Evolutionary conservation across 331 rosid genomes (phyloP).

Genomic region (Dryas integrifolia): DNA sequence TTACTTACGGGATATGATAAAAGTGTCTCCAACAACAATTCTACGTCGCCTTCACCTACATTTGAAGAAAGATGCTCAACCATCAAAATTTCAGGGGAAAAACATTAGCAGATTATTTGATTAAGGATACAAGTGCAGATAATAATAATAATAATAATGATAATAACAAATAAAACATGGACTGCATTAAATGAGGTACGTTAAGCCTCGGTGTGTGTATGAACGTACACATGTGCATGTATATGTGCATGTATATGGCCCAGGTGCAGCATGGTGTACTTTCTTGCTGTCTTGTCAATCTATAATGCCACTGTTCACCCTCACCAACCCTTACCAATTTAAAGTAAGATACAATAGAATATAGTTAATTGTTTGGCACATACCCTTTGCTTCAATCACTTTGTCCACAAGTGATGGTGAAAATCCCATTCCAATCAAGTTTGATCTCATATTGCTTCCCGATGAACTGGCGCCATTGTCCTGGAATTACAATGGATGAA

Average conservation of each 20-base stretch:
- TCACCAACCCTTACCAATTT: background rate
- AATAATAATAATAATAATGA: background rate
- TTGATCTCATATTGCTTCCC: slow-evolving; percentile 51
- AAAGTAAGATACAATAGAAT: slow-evolving; percentile 4
- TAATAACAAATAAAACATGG: background rate
- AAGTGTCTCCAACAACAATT: slow-evolving; percentile 69
- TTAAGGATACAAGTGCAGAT: slow-evolving; percentile 3
- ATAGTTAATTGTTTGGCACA: slow-evolving; percentile 19
- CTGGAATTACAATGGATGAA: slow-evolving; percentile 37
- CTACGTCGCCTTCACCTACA: slow-evolving; percentile 75
- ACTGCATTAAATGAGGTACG: background rate
- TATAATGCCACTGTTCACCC: background rate
- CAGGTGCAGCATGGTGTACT: background rate
- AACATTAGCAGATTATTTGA: slow-evolving; percentile 7
- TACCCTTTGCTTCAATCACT: slow-evolving; percentile 86
- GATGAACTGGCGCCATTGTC: slow-evolving; percentile 77
- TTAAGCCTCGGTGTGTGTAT: background rate
- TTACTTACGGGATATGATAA: slow-evolving; percentile 56
- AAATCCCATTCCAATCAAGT: slow-evolving; percentile 89
- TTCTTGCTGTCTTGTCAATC: background rate
- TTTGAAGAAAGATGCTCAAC: slow-evolving; percentile 29
- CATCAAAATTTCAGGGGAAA: slow-evolving; percentile 17
- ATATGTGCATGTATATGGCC: background rate
- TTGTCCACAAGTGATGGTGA: slow-evolving; percentile 64
- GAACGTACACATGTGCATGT: background rate